Conservation (phyloP, 495 filamentous ascomycete species). For the Penicillium manginii region DNA sequence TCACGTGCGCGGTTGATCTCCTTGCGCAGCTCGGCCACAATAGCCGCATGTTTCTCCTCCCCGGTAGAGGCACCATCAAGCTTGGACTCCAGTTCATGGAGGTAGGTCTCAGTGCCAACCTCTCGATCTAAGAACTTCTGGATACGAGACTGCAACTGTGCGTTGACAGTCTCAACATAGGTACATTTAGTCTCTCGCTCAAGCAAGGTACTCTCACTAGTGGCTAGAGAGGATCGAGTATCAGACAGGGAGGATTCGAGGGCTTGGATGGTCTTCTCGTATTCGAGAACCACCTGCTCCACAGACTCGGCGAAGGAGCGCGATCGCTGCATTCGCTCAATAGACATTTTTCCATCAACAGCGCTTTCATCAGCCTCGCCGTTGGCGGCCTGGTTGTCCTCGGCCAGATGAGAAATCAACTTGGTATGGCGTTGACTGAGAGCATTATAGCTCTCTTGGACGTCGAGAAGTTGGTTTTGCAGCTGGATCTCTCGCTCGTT, state of each 20-base stretch:
- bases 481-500: slow-evolving; percentile 87
- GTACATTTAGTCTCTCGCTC: slow-evolving; percentile 94
- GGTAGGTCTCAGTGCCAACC: slow-evolving; percentile 83
- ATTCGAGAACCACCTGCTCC: slow-evolving; percentile 94
- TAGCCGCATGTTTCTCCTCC: slow-evolving; percentile 86
- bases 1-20: slow-evolving; percentile 89
- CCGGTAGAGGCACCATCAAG: slow-evolving; percentile 88
- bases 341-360: slow-evolving; percentile 70
- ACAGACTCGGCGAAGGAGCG: slow-evolving; percentile 94
- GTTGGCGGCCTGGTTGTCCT: slow-evolving; percentile 65
- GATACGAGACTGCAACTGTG: slow-evolving; percentile 83
- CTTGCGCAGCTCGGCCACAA: slow-evolving; percentile 85
- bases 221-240: slow-evolving; percentile 81
- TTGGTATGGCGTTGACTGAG: slow-evolving; percentile 91
- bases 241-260: slow-evolving; percentile 91
- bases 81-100: slow-evolving; percentile 86
- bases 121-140: slow-evolving; percentile 92
- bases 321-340: slow-evolving; percentile 88
- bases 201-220: slow-evolving; percentile 79
- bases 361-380: slow-evolving; percentile 63
- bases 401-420: slow-evolving; percentile 91
- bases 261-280: slow-evolving; percentile 96
- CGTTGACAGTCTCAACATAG: slow-evolving; percentile 88
- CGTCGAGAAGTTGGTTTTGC: slow-evolving; percentile 90
- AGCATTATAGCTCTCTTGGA: slow-evolving; percentile 92